Conservation (phyloP, 768 basidiomycete genomes). For the Lactarius evosmus region DNA sequence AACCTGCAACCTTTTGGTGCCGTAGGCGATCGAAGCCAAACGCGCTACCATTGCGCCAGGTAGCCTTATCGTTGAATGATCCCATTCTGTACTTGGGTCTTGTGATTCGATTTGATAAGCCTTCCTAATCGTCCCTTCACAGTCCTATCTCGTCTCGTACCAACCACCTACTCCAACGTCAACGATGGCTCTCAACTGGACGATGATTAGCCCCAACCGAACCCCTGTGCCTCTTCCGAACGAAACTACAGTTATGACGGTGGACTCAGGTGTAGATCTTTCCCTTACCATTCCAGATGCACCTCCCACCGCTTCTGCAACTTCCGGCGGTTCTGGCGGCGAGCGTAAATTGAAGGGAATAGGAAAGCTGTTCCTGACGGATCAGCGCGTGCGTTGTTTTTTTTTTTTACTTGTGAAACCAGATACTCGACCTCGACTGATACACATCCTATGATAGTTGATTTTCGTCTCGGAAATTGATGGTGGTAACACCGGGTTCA, state of each 20-base stretch:
- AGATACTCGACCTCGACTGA: constrained; percentile 6
- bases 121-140: not conserved
- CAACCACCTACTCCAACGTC: constrained; percentile 5
- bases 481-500: constrained; percentile 34
- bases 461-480: constrained; percentile 44
- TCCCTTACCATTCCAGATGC: constrained; percentile 55
- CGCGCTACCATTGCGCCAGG: constrained; percentile 95
- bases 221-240: constrained; percentile 61
- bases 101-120: not conserved
- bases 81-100: not conserved
- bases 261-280: constrained; percentile 58
- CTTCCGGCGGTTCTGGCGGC: constrained; percentile 53
- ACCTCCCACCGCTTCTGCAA: constrained; percentile 42
- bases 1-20: constrained; percentile 96
- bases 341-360: constrained; percentile 53
- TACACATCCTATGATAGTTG: constrained; percentile 43
- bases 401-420: constrained; percentile 4
- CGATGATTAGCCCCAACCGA: constrained; percentile 57
- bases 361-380: constrained; percentile 64
- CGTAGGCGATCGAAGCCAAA: constrained; percentile 82
- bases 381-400: constrained; percentile 60
- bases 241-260: constrained; percentile 55
- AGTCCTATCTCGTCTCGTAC: not conserved
- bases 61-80: constrained; percentile 27
- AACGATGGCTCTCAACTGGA: constrained; percentile 68